Evolutionary conservation across 257 asterid species (phyloP).

Genomic region (Verbascum thapsus): DNA sequence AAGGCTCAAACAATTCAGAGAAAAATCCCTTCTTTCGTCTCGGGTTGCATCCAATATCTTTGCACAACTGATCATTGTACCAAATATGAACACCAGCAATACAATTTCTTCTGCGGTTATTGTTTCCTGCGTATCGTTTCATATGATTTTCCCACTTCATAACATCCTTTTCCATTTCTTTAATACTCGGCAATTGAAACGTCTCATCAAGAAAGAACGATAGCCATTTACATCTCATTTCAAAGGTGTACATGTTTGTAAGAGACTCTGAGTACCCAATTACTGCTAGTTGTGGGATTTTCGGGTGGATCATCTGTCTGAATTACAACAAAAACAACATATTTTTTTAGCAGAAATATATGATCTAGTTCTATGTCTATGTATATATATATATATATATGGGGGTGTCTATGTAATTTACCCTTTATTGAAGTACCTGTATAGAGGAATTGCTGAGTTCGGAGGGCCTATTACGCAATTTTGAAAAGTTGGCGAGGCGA

Average conservation of each 20-base stretch:
- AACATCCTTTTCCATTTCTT: conserved; percentile 48
- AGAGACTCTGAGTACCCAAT: conserved; percentile 62
- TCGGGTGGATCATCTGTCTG: conserved; percentile 71
- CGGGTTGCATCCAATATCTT: conserved; percentile 57
- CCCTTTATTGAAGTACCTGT: conserved; percentile 40
- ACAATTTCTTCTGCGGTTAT: conserved; percentile 40
- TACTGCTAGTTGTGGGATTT: conserved; percentile 67
- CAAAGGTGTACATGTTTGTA: conserved; percentile 44
- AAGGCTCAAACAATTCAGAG: conserved; percentile 50
- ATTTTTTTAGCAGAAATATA: too few relatives aligned
- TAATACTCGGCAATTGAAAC: conserved; percentile 41
- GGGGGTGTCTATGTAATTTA: too few relatives aligned
- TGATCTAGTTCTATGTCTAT: not conserved
- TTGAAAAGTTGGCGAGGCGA: conserved; percentile 43
- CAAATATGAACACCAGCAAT: conserved; percentile 52
- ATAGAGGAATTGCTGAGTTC: conserved; percentile 47
- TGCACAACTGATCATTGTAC: conserved; percentile 67
- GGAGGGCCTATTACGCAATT: conserved; percentile 39
- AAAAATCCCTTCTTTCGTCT: conserved; percentile 60
- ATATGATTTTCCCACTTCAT: conserved; percentile 43
- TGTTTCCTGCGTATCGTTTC: conserved; percentile 42
- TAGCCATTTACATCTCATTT: conserved; percentile 51
- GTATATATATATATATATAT: too few relatives aligned
- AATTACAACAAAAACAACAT: conserved; percentile 2
- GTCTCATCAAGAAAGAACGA: conserved; percentile 32